Evolutionary conservation across 371 early-diverging fungal species (phyloP).

Genomic region (Mucor indicus): DNA sequence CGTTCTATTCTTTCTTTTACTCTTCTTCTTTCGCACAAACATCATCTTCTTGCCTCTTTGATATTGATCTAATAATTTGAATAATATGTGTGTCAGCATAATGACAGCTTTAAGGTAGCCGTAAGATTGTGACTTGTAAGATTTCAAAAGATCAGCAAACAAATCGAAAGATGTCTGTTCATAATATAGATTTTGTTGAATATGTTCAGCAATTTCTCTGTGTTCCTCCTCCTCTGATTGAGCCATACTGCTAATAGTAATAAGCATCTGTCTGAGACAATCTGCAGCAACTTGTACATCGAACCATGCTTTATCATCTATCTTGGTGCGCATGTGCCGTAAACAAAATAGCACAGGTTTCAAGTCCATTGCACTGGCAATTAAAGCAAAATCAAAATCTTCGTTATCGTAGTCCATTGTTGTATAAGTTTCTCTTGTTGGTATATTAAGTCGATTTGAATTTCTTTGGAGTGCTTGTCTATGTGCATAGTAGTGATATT

Average conservation of each 20-base stretch:
- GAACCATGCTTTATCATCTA: slow-evolving; percentile 57
- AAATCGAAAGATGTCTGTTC: slow-evolving; percentile 64
- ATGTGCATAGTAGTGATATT: slow-evolving; percentile 30
- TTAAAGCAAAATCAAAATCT: slow-evolving; percentile 52
- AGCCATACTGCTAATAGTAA: slow-evolving; percentile 52
- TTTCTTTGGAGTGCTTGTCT: slow-evolving; percentile 5
- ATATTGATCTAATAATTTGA: slow-evolving; percentile 61
- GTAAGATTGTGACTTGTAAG: slow-evolving; percentile 45
- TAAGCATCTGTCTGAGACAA: slow-evolving; percentile 62
- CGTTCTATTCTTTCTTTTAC: slow-evolving; percentile 5
- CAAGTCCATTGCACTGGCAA: slow-evolving; percentile 54
- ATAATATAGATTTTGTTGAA: slow-evolving; percentile 72
- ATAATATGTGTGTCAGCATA: slow-evolving; percentile 54
- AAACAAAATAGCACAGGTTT: slow-evolving; percentile 48
- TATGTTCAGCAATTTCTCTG: slow-evolving; percentile 57
- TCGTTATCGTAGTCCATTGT: neutral
- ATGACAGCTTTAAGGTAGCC: slow-evolving; percentile 58
- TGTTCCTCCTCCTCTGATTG: slow-evolving; percentile 48
- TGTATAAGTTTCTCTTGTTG: neutral
- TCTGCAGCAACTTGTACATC: slow-evolving; percentile 56
- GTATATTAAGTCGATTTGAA: neutral
- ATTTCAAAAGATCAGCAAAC: slow-evolving; percentile 44
- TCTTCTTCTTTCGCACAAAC: slow-evolving; percentile 43
- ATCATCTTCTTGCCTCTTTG: slow-evolving; percentile 52
- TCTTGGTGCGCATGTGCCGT: slow-evolving; percentile 39